Evolutionary conservation across 495 filamentous ascomycete species (phyloP).

Genomic region (Daldinia concentrica): DNA sequence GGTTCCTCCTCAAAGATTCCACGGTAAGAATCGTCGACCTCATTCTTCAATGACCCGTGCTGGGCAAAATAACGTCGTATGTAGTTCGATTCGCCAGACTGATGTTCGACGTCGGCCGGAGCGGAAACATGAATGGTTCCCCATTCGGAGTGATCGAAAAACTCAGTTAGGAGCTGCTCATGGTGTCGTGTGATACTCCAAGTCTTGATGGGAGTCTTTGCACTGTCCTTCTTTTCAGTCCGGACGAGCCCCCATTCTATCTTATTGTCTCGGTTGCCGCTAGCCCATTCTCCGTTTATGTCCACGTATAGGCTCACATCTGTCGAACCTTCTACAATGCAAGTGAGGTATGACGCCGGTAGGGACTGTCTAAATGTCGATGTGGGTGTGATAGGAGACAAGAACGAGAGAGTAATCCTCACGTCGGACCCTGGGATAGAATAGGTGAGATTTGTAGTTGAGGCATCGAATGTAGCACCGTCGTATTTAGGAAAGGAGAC

Average conservation of each 20-base stretch:
- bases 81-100: conserved; percentile 73
- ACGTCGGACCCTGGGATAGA: conserved; percentile 64
- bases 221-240: conserved; percentile 39
- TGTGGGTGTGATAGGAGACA: conserved; percentile 91
- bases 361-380: conserved; percentile 92
- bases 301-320: conserved; percentile 86
- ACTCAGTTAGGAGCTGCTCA: conserved; percentile 79
- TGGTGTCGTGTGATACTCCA: conserved; percentile 69
- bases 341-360: conserved; percentile 84
- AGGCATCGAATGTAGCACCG: conserved; percentile 87
- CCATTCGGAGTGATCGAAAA: conserved; percentile 85
- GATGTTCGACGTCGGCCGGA: conserved; percentile 69
- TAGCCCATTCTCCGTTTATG: conserved; percentile 89
- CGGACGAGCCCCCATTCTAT: conserved; percentile 74
- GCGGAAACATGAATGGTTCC: conserved; percentile 81
- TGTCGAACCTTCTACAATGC: conserved; percentile 75
- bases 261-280: conserved; percentile 71
- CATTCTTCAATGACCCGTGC: conserved; percentile 67
- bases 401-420: conserved; percentile 81
- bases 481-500: conserved; percentile 76
- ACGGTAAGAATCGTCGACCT: conserved; percentile 70
- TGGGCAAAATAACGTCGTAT: conserved; percentile 79
- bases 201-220: conserved; percentile 54
- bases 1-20: conserved; percentile 85
- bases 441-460: conserved; percentile 92